Evolutionary conservation across 352 stramenopile species (phyloP).

Genomic region (Blastocystis sp.): DNA sequence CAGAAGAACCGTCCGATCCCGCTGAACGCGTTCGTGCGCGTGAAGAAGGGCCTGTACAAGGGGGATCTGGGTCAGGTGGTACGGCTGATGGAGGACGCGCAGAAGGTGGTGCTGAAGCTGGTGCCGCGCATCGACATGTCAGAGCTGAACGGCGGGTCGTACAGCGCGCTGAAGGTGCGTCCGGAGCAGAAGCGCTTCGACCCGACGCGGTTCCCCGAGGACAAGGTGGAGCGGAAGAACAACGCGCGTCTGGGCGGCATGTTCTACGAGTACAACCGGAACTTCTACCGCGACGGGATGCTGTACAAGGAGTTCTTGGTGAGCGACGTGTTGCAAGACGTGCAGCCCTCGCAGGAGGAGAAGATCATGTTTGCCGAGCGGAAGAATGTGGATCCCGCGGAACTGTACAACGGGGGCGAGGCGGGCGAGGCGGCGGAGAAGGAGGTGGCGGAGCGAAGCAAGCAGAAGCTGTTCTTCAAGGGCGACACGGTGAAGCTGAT

Average conservation of each 20-base stretch:
- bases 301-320: conserved; percentile 67
- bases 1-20: conserved; percentile 29
- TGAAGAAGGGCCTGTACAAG: conserved; percentile 70
- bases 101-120: conserved; percentile 67
- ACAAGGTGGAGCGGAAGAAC: conserved; percentile 45
- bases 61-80: conserved; percentile 70
- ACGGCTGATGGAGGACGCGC: conserved; percentile 57
- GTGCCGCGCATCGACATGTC: conserved; percentile 70
- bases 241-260: conserved; percentile 36
- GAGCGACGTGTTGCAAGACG: conserved; percentile 25
- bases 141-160: conserved; percentile 33
- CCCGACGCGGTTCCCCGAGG: conserved; percentile 45
- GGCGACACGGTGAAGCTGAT: conserved; percentile 61
- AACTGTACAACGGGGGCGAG: conserved; percentile 48
- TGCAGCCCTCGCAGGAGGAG: conserved; percentile 60
- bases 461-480: conserved; percentile 64
- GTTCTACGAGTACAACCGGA: conserved; percentile 60
- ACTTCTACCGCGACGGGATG: conserved; percentile 68
- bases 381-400: conserved; percentile 13
- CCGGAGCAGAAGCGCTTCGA: conserved; percentile 67
- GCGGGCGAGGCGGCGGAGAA: neutral
- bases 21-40: conserved; percentile 59
- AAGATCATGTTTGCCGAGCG: conserved; percentile 37
- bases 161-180: conserved; percentile 51
- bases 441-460: conserved; percentile 31